Evolutionary conservation across 306 rosid genomes (phyloP).

Genomic region (Pyrus pyrifolia): DNA sequence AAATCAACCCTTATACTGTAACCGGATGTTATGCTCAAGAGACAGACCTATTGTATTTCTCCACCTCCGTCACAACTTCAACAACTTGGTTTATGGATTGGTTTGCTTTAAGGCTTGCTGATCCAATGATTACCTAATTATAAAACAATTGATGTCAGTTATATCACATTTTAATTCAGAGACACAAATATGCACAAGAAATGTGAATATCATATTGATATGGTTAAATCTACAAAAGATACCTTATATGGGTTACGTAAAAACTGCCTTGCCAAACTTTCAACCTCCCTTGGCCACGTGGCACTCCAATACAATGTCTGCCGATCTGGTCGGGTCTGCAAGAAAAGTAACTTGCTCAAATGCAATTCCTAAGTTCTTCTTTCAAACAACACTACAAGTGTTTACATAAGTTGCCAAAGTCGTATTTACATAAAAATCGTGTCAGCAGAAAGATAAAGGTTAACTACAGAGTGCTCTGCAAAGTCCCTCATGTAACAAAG

Average conservation of each 20-base stretch:
- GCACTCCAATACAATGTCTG: constrained; percentile 99
- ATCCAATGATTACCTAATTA: constrained; percentile 71
- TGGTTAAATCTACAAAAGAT: background rate
- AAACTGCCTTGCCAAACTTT: constrained; percentile 84
- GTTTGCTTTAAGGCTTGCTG: constrained; percentile 78
- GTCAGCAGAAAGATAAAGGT: background rate
- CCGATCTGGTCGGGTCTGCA: constrained; percentile 92
- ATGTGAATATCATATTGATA: constrained; percentile 6
- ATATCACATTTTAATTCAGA: background rate
- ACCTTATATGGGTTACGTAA: constrained; percentile 83
- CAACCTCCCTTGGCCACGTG: constrained; percentile 99
- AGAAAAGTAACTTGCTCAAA: constrained; percentile 10
- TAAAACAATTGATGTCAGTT: constrained; percentile 7
- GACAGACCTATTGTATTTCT: constrained; percentile 83
- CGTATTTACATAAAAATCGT: background rate
- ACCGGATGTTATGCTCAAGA: constrained; percentile 9
- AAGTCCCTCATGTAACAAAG: background rate
- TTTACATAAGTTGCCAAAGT: background rate
- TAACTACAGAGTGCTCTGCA: background rate
- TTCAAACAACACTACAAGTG: background rate
- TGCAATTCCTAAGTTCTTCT: background rate
- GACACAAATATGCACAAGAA: background rate
- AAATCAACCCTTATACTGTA: background rate
- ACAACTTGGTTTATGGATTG: constrained; percentile 81
- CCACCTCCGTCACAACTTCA: constrained; percentile 66